Base-by-base conservation (phyloP, 23 red algal genomes). In the Cyanidioschyzon merolae region DNA sequence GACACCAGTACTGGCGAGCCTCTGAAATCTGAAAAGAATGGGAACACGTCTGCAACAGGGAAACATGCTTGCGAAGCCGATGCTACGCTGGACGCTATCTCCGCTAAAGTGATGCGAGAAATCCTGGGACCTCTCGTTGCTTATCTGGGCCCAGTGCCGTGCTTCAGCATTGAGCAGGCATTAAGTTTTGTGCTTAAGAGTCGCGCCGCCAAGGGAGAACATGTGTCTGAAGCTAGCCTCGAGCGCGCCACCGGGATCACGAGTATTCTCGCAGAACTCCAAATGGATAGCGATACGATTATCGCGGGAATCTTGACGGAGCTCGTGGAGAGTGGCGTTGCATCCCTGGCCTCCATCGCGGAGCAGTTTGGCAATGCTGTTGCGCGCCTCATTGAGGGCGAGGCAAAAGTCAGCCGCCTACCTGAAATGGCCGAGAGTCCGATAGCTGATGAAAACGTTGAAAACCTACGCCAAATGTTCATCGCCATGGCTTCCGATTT, bases 401-500 rank as follows among this genome's bases (percentile, higher is more conserved):
- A 96, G 84, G 90, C 92, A 0, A 96, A 96, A 80, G 75, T 96
- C 1, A 84, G 51, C 54, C 90, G 90, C 79, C 83, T 96, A 1
- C 83, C 92, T 27, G 78, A 76, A 59, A 88, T 88, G 37, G 76
- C 36, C 39, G 54, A 81, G 38, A 31, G 38, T 50, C 38, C 45
- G 34, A 40, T 81, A 35, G 39, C 78, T 36, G 87, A 96, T 76
- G 86, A 88, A 57, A 87, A 96, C 59, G 79, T 83, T 0, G 92
- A 96, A 68, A 87, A 96, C 79, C 75, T 96, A 2, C 79, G 87
- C 18, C 83, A 85, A 26, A 96, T 96, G 86, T 96, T 96, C 78
- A 37, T 90, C 29, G 92, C 92, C 17, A 96, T 96, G 92, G 90
- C 92, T 7, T 87, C 90, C 57, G 92, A 96, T 34, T 87, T 96